phyloP scores from a whole-genome alignment of 2,329 filamentous ascomycete species.

The Exophiala sp. region DNA sequence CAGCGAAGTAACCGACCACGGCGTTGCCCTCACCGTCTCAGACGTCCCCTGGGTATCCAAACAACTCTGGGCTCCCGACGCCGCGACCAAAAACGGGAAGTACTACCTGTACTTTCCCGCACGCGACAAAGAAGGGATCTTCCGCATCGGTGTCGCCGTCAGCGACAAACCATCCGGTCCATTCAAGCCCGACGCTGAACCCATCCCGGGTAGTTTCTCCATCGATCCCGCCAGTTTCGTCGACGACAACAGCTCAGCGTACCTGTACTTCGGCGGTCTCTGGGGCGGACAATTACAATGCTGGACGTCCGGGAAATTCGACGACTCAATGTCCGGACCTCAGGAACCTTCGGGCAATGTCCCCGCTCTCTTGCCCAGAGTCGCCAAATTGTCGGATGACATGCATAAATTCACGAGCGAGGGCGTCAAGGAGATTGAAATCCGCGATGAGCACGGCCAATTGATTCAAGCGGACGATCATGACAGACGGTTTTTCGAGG shows the following conservation, averaged over 20 bases:
- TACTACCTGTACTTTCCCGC: slow-evolving; percentile 79
- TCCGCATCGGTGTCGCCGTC: slow-evolving; percentile 71
- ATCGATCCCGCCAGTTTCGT: slow-evolving; percentile 76
- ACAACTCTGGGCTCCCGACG: slow-evolving; percentile 79
- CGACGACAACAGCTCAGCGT: slow-evolving; percentile 62
- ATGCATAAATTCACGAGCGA: slow-evolving; percentile 59
- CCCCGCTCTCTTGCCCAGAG: slow-evolving; percentile 62
- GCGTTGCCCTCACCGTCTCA: slow-evolving; percentile 61
- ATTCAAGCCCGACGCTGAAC: slow-evolving; percentile 62
- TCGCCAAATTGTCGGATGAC: slow-evolving; percentile 60
- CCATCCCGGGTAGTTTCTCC: slow-evolving; percentile 67
- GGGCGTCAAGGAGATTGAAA: slow-evolving; percentile 58
- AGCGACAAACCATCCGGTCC: slow-evolving; percentile 64
- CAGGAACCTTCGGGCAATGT: slow-evolving; percentile 59
- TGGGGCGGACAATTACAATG: slow-evolving; percentile 81
- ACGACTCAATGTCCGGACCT: slow-evolving; percentile 52
- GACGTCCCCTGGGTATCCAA: slow-evolving; percentile 74
- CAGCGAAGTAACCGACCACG: slow-evolving; percentile 66
- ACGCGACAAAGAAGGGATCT: slow-evolving; percentile 64
- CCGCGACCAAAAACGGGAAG: slow-evolving; percentile 55
- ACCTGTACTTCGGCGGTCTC: slow-evolving; percentile 73
- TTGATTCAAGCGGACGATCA: slow-evolving; percentile 66
- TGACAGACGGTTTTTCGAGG: slow-evolving; percentile 74
- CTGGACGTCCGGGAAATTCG: slow-evolving; percentile 54
- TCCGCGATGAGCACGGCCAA: slow-evolving; percentile 60